Percentiles rank a stretch among this genome's conserved stretches.
Evolutionary conservation across 306 rosid species (phyloP).

Genomic region (Medicago ruthenica): DNA sequence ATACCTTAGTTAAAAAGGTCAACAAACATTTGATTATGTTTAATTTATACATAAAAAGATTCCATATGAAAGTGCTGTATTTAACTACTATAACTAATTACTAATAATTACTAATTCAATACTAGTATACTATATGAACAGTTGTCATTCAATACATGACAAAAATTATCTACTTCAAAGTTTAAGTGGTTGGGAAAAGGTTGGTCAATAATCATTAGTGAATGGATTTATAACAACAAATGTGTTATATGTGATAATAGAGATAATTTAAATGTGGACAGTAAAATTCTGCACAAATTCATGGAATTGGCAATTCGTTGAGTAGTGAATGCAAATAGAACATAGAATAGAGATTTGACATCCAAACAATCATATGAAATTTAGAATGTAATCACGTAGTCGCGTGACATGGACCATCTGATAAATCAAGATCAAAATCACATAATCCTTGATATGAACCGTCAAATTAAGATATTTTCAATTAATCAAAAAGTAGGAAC

Average conservation of each 20-base stretch:
- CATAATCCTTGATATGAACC: not conserved
- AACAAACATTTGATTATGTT: constrained; percentile 40
- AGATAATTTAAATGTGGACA: not conserved
- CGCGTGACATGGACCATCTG: not conserved
- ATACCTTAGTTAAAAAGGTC: constrained; percentile 33
- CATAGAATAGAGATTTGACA: not conserved
- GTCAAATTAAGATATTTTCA: not conserved
- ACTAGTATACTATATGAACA: not conserved
- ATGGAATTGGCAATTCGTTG: constrained; percentile 24
- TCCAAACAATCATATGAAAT: not conserved
- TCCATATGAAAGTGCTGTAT: constrained; percentile 42
- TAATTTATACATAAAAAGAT: constrained; percentile 42
- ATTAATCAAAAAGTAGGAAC: not conserved
- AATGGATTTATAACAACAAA: not conserved
- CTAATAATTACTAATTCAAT: constrained; percentile 8
- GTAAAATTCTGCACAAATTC: constrained; percentile 30
- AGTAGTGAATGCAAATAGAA: constrained; percentile 10
- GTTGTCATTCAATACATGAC: constrained; percentile 39
- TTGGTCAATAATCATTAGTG: not conserved
- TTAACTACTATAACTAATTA: constrained; percentile 29
- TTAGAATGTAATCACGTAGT: not conserved
- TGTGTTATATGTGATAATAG: not conserved
- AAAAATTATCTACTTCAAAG: constrained; percentile 38
- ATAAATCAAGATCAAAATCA: not conserved
- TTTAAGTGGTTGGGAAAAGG: not conserved